These are phyloP conservation scores for Cladosporium cucumerinum DNA, from an alignment of 2,329 filamentous ascomycete species.

Conservation along the genomic window DNA sequence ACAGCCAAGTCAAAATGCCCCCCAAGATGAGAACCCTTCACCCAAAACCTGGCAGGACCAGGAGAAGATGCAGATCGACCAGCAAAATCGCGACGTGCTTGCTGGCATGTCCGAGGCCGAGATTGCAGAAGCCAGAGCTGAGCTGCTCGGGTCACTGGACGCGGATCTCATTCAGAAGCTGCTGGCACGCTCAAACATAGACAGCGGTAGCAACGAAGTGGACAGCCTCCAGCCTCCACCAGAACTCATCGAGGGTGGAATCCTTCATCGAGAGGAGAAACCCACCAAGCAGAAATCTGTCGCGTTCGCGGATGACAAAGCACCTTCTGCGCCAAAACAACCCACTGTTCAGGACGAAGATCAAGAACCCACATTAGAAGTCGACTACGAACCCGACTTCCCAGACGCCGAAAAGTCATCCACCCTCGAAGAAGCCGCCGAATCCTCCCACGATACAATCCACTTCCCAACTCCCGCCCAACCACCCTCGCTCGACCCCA, in stretches of 20 bases:
- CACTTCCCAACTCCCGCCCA: conserved; percentile 60
- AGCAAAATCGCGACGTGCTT: conserved; percentile 73
- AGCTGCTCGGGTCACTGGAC: conserved; percentile 75
- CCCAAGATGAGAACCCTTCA: conserved; percentile 20
- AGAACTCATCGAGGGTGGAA: conserved; percentile 8
- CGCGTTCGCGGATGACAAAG: conserved; percentile 21
- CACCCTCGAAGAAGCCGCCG: neutral
- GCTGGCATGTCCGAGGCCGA: conserved; percentile 76
- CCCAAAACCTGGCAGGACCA: conserved; percentile 41
- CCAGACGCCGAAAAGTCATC: neutral
- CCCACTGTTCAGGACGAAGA: conserved; percentile 2
- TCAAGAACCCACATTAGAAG: conserved; percentile 23
- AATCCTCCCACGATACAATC: conserved; percentile 30
- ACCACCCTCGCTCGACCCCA: conserved; percentile 74
- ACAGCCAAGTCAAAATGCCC: neutral
- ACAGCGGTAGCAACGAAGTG: conserved; percentile 54
- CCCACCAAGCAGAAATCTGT: conserved; percentile 23
- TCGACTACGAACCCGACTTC: conserved; percentile 35
- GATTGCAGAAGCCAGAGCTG: conserved; percentile 74
- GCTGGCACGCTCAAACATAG: conserved; percentile 71
- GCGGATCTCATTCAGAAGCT: conserved; percentile 73
- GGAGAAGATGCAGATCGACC: conserved; percentile 72
- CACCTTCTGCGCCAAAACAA: neutral
- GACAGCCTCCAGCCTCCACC: conserved; percentile 25
- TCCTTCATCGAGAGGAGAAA: conserved; percentile 4